Conservation (phyloP, 495 filamentous ascomycete species). For the Aspergillus taichungensis region DNA sequence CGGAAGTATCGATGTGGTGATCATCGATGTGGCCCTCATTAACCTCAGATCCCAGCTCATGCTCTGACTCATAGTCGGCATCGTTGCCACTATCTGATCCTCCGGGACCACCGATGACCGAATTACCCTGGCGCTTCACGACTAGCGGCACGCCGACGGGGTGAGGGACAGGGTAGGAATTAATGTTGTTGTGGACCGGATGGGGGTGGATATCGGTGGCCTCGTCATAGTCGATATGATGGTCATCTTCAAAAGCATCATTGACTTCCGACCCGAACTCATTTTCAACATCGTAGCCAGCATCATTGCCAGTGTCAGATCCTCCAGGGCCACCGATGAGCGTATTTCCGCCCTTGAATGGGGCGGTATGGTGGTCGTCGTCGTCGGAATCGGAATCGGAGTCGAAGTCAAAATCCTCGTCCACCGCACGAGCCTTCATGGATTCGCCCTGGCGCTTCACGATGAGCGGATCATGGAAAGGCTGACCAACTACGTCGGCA, state of each 20-base stretch:
- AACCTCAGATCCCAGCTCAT: not conserved
- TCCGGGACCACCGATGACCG: constrained; percentile 4
- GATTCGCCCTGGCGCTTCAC: too few species aligned
- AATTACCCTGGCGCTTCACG: not conserved
- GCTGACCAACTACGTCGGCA: too few species aligned
- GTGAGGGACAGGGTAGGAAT: not conserved
- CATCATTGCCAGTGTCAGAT: constrained; percentile 12
- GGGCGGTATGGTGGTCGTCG: not conserved
- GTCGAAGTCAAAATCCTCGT: not conserved
- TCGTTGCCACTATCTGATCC: constrained; percentile 3
- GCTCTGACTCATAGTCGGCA: not conserved
- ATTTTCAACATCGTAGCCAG: constrained; percentile 3
- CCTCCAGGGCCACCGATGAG: constrained; percentile 13
- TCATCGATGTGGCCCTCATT: constrained; percentile 8
- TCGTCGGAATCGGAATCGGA: not conserved
- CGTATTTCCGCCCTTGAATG: not conserved
- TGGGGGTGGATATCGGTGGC: not conserved
- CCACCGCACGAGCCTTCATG: too few species aligned
- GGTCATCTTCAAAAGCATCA: constrained; percentile 19
- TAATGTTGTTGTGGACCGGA: not conserved
- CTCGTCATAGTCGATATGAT: constrained; percentile 8
- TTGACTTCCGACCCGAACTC: constrained; percentile 14
- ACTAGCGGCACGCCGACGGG: not conserved
- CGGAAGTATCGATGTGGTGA: not conserved
- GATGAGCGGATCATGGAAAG: too few species aligned